A percentile compares a stretch with the other conserved stretches of the same genome.
phyloP scores from a whole-genome alignment of 2,329 filamentous ascomycete genomes.

The Hypomyces perniciosus region DNA sequence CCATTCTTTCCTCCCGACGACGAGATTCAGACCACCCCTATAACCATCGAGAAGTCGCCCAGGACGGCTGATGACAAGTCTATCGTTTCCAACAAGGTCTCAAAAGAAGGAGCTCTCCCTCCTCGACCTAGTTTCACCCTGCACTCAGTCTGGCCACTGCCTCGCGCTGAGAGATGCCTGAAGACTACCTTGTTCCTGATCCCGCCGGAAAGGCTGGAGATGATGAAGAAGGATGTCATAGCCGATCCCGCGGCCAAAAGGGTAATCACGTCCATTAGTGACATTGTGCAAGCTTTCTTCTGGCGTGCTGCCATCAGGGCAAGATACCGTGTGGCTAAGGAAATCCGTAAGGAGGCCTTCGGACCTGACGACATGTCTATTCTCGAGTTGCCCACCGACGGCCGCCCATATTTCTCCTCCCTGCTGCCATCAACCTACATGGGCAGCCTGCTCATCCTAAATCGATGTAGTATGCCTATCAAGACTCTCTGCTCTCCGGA shows the following conservation, averaged over 20 bases:
- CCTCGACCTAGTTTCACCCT: constrained; percentile 21
- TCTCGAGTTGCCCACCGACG: constrained; percentile 29
- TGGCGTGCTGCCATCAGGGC: constrained; percentile 32
- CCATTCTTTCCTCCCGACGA: no score
- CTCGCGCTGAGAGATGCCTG: constrained; percentile 21
- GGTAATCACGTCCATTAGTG: constrained; percentile 26
- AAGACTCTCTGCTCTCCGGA: constrained; percentile 22
- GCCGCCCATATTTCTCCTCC: constrained; percentile 24
- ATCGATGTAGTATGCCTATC: constrained; percentile 20
- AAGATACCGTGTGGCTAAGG: constrained; percentile 27
- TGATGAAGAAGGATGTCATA: no score
- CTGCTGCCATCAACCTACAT: constrained; percentile 24
- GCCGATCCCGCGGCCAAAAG: no score
- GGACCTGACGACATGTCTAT: constrained; percentile 23
- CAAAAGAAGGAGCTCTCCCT: constrained; percentile 15
- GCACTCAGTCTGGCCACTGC: constrained; percentile 24
- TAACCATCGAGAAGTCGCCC: no score
- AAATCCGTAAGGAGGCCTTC: constrained; percentile 15
- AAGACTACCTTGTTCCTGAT: constrained; percentile 28
- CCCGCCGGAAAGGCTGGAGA: constrained; percentile 22
- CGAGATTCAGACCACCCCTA: no score
- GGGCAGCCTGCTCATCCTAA: constrained; percentile 24
- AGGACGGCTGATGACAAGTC: no score
- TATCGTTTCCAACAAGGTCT: no score
- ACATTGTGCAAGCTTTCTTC: constrained; percentile 35